Evolutionary conservation across 108 stramenopile genomes (phyloP), one percentile per base, ranked within the genome.

Genomic region (Cyclotella sp.): DNA sequence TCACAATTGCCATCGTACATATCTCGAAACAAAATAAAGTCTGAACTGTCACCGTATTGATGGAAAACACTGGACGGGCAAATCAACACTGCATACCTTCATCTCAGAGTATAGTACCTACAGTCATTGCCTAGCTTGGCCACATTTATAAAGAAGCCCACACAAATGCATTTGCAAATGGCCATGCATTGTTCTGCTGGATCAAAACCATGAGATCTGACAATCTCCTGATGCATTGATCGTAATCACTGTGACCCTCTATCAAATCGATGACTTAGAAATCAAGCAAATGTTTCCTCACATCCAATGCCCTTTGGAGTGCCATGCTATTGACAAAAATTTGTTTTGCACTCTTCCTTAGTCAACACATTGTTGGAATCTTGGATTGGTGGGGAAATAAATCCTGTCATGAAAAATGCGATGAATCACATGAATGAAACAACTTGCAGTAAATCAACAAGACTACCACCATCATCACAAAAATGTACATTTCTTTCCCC

Each of bases 101-200:
- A n/a, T n/a, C n/a, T n/a, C n/a, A n/a, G n/a, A 27, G 97, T 97
- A 61, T 95, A 95, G 79, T 99, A 99, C 44, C 89, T 80, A 4
- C 98, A 97, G 79, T 97, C 98, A 28, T 85, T 90, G n/a, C 76
- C 76, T 22, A 99, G 84, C 73, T 92, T 96, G 29, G 98, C 98
- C 40, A 88, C 90, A 78, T 99, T 95, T 76, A 94, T 93, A 76
- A 98, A 97, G 64, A 95, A 97, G 24, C 98, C 98, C 19, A 94
- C 85, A 26, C 95, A 90, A 14, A 99, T 82, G 76, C 95, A 96
- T 70, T 93, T 88, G 19, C 85, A 81, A 58, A 94, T 90, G 18
- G 86, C 68, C 63, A 81, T 77, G 63, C 88, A 91, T 49, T 86
- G 61, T 46, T 91, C 90, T 53, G 70, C 75, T 45, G 78, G 79